Base-by-base conservation (phyloP, 2,329 filamentous ascomycete genomes). In the Epichloe aotearoae region DNA sequence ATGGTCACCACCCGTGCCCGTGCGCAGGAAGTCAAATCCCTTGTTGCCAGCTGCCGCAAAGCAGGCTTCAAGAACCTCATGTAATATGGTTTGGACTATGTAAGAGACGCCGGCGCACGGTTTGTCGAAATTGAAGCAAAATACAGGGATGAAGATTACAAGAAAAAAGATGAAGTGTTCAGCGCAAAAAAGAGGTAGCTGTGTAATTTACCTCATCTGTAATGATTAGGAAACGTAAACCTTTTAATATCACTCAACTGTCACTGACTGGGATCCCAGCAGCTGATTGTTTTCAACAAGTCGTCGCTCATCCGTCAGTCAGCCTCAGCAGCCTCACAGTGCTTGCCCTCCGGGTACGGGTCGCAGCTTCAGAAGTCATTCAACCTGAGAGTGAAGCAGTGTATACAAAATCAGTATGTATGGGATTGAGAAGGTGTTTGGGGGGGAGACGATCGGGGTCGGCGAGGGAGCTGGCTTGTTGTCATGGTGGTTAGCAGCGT, bases 1-100 rank as follows among this genome's bases (percentile, higher is more conserved):
- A 58, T 60, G 57, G 54, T 60, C 36, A 60, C 58, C 1, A 60
- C 58, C 34, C 53, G 58, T 48, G 58, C 58, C 20, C 58, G 58
- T 53, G 59, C 58, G 14, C 58, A 60, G 49, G 58, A 60, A 48
- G 58, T 60, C 49, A 60, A 60, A 48, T 56, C 57, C 5, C 56
- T 60, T 38, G 58, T 60, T 45, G 58, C 59, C 42, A 60, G 57
- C 45, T 59, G 57, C 43, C 56, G 56, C 23, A 57, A 58, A 39
- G 56, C 57, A 14, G 58, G 58, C 20, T 60, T 56, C 46, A 56
- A 55, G 43, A 56, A 49, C 15, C 46, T 59, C 37, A 52, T 59
- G 52, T 60, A 53, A 56, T 17, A 20, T 15, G n/a, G 36, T 14
- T 14, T 38, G 36, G 45, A 33, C 15, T 17, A 17, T 36, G 39